A percentile compares a stretch with the other conserved stretches of the same genome.
phyloP scores from a whole-genome alignment of 768 basidiomycete species.

The Phaffia tasmanica region DNA sequence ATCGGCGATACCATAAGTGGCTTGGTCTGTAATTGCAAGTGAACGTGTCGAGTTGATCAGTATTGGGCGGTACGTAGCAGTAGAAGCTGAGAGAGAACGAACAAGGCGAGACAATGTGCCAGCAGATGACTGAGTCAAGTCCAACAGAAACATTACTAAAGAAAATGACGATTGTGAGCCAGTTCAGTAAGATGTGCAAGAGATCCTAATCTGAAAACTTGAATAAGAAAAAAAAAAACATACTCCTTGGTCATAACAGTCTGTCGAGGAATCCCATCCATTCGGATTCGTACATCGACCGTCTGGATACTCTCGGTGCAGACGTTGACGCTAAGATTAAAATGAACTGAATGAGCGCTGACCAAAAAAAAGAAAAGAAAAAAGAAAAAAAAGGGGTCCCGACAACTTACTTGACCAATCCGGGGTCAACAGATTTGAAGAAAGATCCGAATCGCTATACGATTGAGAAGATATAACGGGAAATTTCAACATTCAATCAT shows the following conservation, averaged over 20 bases:
- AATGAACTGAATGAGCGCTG: no score
- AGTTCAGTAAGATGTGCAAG: background rate
- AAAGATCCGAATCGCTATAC: slow-evolving; percentile 19
- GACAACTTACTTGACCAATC: slow-evolving; percentile 16
- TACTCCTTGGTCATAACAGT: slow-evolving; percentile 88
- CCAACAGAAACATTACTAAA: slow-evolving; percentile 26
- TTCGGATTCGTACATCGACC: slow-evolving; percentile 94
- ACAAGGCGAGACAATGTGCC: slow-evolving; percentile 44
- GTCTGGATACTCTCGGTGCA: slow-evolving; percentile 77
- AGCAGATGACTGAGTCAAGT: slow-evolving; percentile 47
- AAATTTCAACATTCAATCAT: slow-evolving; percentile 24
- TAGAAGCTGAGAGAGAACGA: background rate
- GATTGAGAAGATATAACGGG: background rate
- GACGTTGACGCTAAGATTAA: slow-evolving; percentile 51
- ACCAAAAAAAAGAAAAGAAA: slow-evolving; percentile 46
- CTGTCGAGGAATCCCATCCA: slow-evolving; percentile 74
- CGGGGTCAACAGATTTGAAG: slow-evolving; percentile 23
- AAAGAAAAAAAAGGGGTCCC: background rate
- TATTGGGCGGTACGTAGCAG: background rate
- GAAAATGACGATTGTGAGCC: background rate
- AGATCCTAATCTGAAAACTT: slow-evolving; percentile 21
- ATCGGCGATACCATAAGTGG: slow-evolving; percentile 85
- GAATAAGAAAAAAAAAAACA: slow-evolving; percentile 71
- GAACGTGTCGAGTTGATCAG: slow-evolving; percentile 29
- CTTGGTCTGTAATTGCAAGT: slow-evolving; percentile 58